Evolutionary conservation across 2,329 filamentous ascomycete species (phyloP).

Genomic region (Dothideomycetidae sp.): DNA sequence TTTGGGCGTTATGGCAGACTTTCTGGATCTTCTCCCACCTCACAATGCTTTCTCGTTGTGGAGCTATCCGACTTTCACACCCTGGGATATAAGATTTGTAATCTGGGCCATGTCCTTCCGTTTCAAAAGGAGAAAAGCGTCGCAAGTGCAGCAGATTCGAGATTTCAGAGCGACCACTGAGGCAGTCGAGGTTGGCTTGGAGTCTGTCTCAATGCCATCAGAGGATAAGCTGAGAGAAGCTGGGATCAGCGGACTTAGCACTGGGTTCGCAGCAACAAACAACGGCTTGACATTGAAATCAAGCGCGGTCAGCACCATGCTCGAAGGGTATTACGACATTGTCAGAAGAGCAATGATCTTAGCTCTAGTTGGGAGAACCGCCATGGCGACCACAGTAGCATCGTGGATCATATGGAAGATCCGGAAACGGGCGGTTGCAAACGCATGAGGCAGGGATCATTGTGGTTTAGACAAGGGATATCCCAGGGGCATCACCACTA

Average conservation of each 20-base stretch:
- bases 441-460: too few relatives aligned
- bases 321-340: slow-evolving; percentile 40
- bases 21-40: slow-evolving; percentile 53
- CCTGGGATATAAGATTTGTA: slow-evolving; percentile 44
- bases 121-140: slow-evolving; percentile 39
- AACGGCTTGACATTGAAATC: slow-evolving; percentile 9
- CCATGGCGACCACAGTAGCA: neutral
- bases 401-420: too few relatives aligned
- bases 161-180: slow-evolving; percentile 6
- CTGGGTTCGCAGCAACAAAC: slow-evolving; percentile 2
- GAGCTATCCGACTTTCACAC: slow-evolving; percentile 55
- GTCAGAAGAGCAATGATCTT: slow-evolving; percentile 33
- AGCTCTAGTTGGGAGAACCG: slow-evolving; percentile 26
- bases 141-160: slow-evolving; percentile 13
- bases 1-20: slow-evolving; percentile 51
- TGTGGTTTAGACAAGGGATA: too few relatives aligned
- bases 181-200: slow-evolving; percentile 17
- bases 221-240: slow-evolving; percentile 7
- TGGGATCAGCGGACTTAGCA: slow-evolving; percentile 8
- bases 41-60: slow-evolving; percentile 47
- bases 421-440: too few relatives aligned
- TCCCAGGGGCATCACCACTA: too few relatives aligned
- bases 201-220: slow-evolving; percentile 15
- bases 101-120: slow-evolving; percentile 46
- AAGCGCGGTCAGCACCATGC: slow-evolving; percentile 32